Percentiles rank a stretch among this genome's conserved stretches.
phyloP scores from a whole-genome alignment of 495 filamentous ascomycete genomes.

The Neurospora terricola region DNA sequence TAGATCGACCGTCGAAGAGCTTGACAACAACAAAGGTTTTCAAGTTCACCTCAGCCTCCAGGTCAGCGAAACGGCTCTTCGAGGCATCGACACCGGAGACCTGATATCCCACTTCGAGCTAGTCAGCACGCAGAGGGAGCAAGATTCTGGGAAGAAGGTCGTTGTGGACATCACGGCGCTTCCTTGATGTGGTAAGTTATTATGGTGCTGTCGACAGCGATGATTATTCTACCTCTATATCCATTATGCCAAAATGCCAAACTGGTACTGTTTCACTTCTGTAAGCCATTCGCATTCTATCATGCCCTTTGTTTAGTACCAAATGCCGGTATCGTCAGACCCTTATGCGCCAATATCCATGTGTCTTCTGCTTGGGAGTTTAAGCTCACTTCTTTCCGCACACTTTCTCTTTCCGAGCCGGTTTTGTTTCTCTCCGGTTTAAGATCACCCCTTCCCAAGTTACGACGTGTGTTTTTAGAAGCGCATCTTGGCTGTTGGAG shows the following conservation, averaged over 20 bases:
- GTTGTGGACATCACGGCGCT: constrained; percentile 8
- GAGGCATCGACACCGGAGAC: constrained; percentile 14
- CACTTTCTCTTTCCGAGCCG: too few relatives aligned
- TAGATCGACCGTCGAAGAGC: constrained; percentile 8
- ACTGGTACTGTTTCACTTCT: not conserved
- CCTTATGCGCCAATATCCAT: too few relatives aligned
- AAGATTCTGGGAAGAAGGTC: constrained; percentile 13
- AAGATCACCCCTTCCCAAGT: too few relatives aligned
- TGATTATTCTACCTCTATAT: not conserved
- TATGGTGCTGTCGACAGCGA: not conserved
- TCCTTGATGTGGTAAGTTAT: not conserved
- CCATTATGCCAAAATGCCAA: not conserved
- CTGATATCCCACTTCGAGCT: constrained; percentile 21
- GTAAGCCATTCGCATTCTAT: too few relatives aligned
- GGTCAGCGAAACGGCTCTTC: constrained; percentile 13
- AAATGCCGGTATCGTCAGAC: too few relatives aligned
- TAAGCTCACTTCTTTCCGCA: too few relatives aligned
- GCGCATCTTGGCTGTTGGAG: too few relatives aligned
- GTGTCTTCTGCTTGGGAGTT: too few relatives aligned
- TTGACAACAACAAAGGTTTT: constrained; percentile 14
- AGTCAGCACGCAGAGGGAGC: constrained; percentile 18
- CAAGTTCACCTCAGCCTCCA: constrained; percentile 23
- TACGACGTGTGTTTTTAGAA: too few relatives aligned
- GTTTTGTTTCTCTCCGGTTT: too few relatives aligned
- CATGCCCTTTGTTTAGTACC: too few relatives aligned